Evolutionary conservation across 106 monocot genomes (phyloP), one percentile per base, ranked within the genome.

Genomic region (Dioscorea alata): DNA sequence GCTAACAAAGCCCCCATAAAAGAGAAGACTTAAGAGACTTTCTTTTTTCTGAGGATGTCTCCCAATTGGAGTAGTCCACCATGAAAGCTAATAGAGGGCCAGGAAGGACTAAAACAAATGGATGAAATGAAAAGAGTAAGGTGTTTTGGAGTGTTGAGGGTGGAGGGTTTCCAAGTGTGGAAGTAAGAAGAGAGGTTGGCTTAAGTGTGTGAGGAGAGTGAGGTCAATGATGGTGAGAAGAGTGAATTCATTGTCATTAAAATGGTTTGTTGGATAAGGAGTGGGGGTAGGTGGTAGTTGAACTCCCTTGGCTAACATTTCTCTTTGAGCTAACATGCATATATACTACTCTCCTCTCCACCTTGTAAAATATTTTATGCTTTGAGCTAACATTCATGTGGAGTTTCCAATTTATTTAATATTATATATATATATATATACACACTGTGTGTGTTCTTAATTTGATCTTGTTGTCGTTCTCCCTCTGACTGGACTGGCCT

Each of bases 211-310:
- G 62, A 52, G 54, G 69, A 48, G 50, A 51, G 63, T 54, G 32
- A 42, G 57, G 8, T 49, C 42, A 42, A 42, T 42, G 42, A 5
- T 3, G 56, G 67, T 63, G 48, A 3, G 66, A 56, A 22, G 51
- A 62, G 67, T 12, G 61, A 83, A 88, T 88, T 88, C 64, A 88
- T 78, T 72, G 85, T 56, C 80, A 89, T 85, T 85, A 85, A 85
- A 81, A 78, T 33, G 22, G 75, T 81, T 72, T 74, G 75, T 83
- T 73, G 77, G 60, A 59, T 64, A 48, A 73, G 70, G 64, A 28
- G 71, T 75, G 75, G 58, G 18, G 82, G 85, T 92, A 67, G 92
- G 78, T 92, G 92, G 88, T 82, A 6, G 92, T 92, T 88, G 85
- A 82, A 71, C 72, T 75, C 68, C 73, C 73, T 28, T 18, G 58